These are phyloP conservation scores for Apiospora kogelbergensis DNA, from an alignment of 2,329 filamentous ascomycete species.

Conservation along the genomic window DNA sequence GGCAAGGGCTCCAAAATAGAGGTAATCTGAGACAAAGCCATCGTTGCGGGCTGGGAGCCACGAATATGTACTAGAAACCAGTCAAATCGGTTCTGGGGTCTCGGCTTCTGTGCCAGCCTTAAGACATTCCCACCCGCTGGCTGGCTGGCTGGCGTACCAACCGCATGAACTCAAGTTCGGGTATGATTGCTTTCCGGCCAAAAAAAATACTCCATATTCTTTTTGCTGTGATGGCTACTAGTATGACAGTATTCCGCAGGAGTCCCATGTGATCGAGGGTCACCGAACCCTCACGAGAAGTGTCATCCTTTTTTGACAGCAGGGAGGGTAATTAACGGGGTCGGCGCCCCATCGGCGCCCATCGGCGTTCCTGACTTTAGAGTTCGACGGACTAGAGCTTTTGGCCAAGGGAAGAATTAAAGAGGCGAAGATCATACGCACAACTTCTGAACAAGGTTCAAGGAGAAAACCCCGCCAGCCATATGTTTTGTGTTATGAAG, in stretches of 20 bases:
- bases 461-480: not conserved
- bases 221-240: not conserved
- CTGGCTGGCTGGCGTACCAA: not conserved
- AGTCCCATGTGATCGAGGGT: not conserved
- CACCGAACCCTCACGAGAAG: not conserved
- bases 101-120: not conserved
- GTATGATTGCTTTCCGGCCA: not conserved
- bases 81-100: not conserved
- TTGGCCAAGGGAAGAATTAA: not conserved
- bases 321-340: not conserved
- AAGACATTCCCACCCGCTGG: not conserved
- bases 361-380: not conserved
- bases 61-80: not conserved
- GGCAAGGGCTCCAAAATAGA: not conserved
- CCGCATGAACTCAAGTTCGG: not conserved
- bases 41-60: not conserved
- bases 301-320: not conserved
- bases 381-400: not conserved
- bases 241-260: not conserved
- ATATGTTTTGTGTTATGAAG: not conserved
- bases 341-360: not conserved
- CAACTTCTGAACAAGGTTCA: slow-evolving; percentile 5
- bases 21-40: slow-evolving; percentile 2
- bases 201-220: not conserved
- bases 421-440: not conserved